These are phyloP conservation scores for Lepiota venenata DNA, from an alignment of 768 basidiomycete genomes.

Conservation along the genomic window DNA sequence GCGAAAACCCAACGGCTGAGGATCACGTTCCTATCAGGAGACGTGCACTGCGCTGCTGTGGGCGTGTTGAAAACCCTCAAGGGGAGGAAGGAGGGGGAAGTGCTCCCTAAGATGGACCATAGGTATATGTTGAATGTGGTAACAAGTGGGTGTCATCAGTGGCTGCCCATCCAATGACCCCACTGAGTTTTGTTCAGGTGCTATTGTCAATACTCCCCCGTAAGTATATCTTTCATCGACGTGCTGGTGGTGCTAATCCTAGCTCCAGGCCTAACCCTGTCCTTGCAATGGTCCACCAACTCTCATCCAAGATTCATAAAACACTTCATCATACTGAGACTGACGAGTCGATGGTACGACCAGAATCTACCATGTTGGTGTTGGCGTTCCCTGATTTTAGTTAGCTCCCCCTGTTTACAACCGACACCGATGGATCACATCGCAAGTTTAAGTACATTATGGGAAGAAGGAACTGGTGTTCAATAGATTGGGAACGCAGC, in stretches of 20 bases:
- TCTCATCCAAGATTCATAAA: conserved; percentile 80
- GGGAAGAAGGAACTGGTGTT: conserved; percentile 88
- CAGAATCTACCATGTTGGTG: background rate
- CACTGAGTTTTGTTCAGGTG: conserved; percentile 40
- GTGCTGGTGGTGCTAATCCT: background rate
- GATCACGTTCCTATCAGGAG: conserved; percentile 86
- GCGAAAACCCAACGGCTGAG: conserved; percentile 62
- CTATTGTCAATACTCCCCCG: conserved; percentile 95
- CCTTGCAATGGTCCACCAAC: conserved; percentile 73
- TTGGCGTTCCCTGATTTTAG: background rate
- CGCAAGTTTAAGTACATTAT: conserved; percentile 82
- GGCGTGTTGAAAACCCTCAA: conserved; percentile 71
- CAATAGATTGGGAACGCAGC: conserved; percentile 52
- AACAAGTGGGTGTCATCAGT: conserved; percentile 49
- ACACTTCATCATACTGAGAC: conserved; percentile 81
- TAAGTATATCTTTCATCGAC: conserved; percentile 30
- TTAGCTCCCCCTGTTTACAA: conserved; percentile 73
- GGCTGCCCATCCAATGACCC: background rate
- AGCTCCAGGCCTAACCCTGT: conserved; percentile 63
- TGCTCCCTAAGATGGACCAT: conserved; percentile 58
- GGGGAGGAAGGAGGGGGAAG: conserved; percentile 41
- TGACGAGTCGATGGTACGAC: conserved; percentile 79
- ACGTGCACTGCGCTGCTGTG: conserved; percentile 91
- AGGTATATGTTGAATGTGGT: conserved; percentile 92
- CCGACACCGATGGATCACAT: conserved; percentile 72